These are phyloP conservation scores for Alternaria sp. DNA, from an alignment of 2,329 filamentous ascomycete species.

Conservation along the genomic window DNA sequence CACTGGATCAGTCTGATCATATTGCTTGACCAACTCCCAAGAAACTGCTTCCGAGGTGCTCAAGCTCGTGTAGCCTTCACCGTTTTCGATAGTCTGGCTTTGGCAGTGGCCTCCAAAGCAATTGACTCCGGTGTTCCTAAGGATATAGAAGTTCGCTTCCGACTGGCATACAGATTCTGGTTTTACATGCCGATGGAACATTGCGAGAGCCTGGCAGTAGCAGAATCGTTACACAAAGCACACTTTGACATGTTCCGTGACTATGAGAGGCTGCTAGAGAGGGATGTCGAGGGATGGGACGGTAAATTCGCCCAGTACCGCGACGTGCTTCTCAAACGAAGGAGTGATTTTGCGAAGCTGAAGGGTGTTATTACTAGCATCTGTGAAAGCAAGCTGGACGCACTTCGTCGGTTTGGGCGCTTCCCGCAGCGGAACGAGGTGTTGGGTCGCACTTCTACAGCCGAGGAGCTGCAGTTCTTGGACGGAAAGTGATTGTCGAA, in stretches of 20 bases:
- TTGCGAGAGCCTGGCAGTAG: background rate
- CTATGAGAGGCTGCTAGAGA: background rate
- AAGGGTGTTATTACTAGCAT: background rate
- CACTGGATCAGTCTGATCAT: slow-evolving; percentile 9
- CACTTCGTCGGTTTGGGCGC: background rate
- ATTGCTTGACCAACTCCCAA: background rate
- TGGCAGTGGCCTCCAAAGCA: background rate
- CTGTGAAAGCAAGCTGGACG: background rate
- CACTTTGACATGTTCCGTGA: background rate
- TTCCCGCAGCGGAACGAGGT: background rate
- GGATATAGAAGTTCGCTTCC: background rate
- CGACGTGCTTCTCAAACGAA: background rate
- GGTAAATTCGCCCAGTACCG: background rate
- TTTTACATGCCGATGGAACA: background rate
- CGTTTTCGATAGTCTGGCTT: background rate
- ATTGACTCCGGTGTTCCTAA: background rate
- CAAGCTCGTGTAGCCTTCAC: background rate
- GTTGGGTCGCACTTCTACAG: background rate
- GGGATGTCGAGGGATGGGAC: background rate
- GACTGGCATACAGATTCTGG: background rate
- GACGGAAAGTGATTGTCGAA: background rate
- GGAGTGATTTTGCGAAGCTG: background rate
- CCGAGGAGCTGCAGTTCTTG: background rate
- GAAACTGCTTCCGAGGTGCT: slow-evolving; percentile 8
- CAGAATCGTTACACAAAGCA: background rate